Conservation (phyloP, 1,284 basidiomycete species). For the Peniophora sp. region DNA sequence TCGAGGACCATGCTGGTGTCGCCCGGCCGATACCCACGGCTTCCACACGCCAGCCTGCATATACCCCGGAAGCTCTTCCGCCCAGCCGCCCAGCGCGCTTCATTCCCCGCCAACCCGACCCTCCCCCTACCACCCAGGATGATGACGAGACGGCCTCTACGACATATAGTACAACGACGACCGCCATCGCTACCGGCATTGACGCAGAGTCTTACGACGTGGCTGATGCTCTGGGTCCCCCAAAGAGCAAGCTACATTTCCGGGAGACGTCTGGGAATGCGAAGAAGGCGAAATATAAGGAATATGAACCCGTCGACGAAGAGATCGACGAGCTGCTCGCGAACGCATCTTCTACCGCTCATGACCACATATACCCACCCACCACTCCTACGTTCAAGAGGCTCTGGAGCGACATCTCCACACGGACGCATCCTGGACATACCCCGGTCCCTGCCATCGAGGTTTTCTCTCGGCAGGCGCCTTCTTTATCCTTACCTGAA, state of each 20-base stretch:
- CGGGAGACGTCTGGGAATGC: conserved; percentile 1
- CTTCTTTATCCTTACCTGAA: conserved; percentile 48
- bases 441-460: conserved; percentile 45
- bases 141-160: background rate
- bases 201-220: background rate
- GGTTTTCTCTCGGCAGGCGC: conserved; percentile 48
- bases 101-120: background rate
- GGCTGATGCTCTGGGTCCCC: background rate
- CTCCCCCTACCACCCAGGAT: background rate
- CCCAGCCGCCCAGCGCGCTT: background rate
- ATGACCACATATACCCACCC: background rate
- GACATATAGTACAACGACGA: background rate
- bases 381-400: background rate
- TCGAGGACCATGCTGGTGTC: background rate
- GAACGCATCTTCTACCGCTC: background rate
- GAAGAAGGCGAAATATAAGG: background rate
- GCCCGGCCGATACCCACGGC: background rate
- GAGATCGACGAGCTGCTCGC: background rate
- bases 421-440: conserved; percentile 20
- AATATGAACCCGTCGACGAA: background rate
- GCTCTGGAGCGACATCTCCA: background rate
- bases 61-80: background rate
- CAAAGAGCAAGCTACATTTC: background rate
- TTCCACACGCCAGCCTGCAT: background rate
- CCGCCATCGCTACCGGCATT: background rate